Conservation (phyloP, 2,329 filamentous ascomycete genomes). For the Aspergillus luchuensis region DNA sequence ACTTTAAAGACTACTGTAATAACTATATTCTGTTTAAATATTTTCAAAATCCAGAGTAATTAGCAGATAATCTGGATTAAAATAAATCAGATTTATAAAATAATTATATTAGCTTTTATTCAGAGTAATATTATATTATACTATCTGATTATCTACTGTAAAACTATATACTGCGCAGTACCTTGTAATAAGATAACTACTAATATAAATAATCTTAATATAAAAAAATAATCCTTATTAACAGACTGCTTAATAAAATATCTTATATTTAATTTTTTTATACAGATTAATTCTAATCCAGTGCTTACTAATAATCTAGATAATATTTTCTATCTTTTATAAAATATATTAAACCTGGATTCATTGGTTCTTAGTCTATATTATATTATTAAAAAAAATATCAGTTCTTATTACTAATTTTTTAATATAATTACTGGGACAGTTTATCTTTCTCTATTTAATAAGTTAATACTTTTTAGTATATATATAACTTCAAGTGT, state of each 20-base stretch:
- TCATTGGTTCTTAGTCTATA: too few relatives aligned
- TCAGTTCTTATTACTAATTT: not conserved
- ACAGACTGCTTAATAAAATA: not conserved
- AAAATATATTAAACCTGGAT: too few relatives aligned
- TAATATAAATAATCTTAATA: not conserved
- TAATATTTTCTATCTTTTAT: too few relatives aligned
- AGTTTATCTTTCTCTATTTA: not conserved
- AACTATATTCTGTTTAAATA: too few relatives aligned
- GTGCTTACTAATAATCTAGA: accelerated
- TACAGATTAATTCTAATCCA: not conserved
- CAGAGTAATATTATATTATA: not conserved
- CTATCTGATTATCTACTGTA: not conserved
- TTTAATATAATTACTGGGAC: not conserved
- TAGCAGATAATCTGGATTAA: not conserved
- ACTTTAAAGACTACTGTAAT: too few relatives aligned
- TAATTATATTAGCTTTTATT: not conserved
- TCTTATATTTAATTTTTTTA: not conserved
- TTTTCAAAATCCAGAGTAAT: not conserved
- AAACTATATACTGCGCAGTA: not conserved
- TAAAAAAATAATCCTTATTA: not conserved
- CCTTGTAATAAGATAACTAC: not conserved
- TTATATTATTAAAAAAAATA: not conserved
- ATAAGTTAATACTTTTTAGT: not conserved
- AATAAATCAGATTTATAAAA: not conserved
- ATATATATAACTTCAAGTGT: not conserved